A percentile compares a stretch with the other conserved stretches of the same genome.
Conservation (phyloP, 441 rosid genomes). For the Bocquillonia castaneifolia region DNA sequence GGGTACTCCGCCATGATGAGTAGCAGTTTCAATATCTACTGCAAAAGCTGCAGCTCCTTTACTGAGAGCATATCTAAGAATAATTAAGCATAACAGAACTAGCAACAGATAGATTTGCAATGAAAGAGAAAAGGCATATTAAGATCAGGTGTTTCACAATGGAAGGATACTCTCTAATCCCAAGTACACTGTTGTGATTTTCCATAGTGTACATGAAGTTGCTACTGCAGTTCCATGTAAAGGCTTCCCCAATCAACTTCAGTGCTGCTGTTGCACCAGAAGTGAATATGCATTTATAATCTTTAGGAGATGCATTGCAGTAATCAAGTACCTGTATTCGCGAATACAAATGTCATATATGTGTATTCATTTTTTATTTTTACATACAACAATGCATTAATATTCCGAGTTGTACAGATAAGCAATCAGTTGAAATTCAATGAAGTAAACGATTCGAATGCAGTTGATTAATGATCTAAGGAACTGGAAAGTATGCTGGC, state of each 20-base stretch:
- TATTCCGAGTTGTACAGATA: no score
- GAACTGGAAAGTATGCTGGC: no score
- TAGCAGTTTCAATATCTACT: constrained; percentile 54
- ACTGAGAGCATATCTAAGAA: constrained; percentile 63
- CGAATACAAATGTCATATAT: not conserved
- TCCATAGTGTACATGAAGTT: constrained; percentile 77
- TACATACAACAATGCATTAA: no score
- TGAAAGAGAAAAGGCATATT: not conserved
- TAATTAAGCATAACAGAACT: constrained; percentile 29
- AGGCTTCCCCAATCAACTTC: constrained; percentile 86
- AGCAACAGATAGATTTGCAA: not conserved
- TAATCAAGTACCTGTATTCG: constrained; percentile 67
- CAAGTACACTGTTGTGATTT: constrained; percentile 95
- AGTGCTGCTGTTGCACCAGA: constrained; percentile 92
- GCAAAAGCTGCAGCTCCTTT: constrained; percentile 83
- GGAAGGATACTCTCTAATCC: constrained; percentile 91
- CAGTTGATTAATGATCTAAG: no score
- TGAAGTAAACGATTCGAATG: no score
- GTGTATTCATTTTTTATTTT: no score
- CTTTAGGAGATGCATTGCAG: constrained; percentile 79
- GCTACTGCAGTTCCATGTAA: constrained; percentile 74
- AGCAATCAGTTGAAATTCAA: no score
- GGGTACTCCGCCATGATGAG: constrained; percentile 26
- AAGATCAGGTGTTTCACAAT: not conserved
- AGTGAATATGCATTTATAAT: constrained; percentile 81